Base-by-base conservation (phyloP, 73 alveolate genomes). In the Durusdinium trenchii region DNA sequence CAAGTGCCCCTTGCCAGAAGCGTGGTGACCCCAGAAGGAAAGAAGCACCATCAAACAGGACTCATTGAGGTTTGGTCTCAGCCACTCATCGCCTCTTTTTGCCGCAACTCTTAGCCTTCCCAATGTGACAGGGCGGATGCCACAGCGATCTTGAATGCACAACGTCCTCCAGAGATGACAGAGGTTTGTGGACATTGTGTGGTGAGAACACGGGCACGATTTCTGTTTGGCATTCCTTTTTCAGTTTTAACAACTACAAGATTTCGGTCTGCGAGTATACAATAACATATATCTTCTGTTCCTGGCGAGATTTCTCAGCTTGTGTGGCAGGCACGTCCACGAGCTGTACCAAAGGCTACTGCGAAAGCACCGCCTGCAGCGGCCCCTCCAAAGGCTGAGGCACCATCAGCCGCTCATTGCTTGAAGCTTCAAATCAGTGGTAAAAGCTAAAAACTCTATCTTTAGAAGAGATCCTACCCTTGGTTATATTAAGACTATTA, bases 61-160 rank as follows among this genome's bases (percentile, higher is more conserved):
- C n/a, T n/a, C n/a, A n/a, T n/a, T n/a, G n/a, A n/a, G n/a, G n/a
- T n/a, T n/a, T n/a, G n/a, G n/a, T n/a, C n/a, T n/a, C n/a, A n/a
- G n/a, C n/a, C n/a, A n/a, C n/a, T n/a, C n/a, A n/a, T n/a, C n/a
- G n/a, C n/a, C n/a, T n/a, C n/a, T n/a, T n/a, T n/a, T n/a, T n/a
- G n/a, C n/a, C n/a, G n/a, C n/a, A n/a, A n/a, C n/a, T n/a, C n/a
- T n/a, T n/a, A n/a, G n/a, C n/a, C n/a, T n/a, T n/a, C n/a, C n/a
- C n/a, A n/a, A n/a, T n/a, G n/a, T n/a, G n/a, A 38, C 94, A 91
- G 98, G 98, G 98, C 99, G 35, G 99, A 94, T 54, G 99, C 99
- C 83, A 94, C 99, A 9, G 99, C 99, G 45, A 94, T 94, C 35
- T 83, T 94, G 61, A 94, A 94, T 83, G 99, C 99, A 48, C 99